Conservation (phyloP, 192 early-diverging fungal genomes). For the Podila minutissima region DNA sequence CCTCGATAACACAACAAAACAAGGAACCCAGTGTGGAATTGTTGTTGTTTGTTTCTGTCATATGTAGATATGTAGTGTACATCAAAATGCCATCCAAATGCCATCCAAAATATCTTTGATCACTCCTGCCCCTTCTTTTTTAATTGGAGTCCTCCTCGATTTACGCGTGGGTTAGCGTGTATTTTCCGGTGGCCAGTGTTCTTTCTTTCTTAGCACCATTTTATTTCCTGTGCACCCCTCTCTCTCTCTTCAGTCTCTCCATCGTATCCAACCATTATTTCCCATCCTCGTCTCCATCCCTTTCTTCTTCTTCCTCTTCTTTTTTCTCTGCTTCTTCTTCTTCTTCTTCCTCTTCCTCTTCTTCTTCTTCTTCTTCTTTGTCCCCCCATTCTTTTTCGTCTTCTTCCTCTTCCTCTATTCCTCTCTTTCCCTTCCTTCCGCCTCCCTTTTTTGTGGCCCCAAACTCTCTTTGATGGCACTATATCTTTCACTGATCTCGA, state of each 20-base stretch:
- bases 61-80: background rate
- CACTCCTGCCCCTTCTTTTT: background rate
- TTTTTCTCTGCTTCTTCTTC: background rate
- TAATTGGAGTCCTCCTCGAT: background rate
- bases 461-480: background rate
- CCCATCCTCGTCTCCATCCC: background rate
- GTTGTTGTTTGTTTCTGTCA: too few species aligned
- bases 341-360: background rate
- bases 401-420: constrained; percentile 3
- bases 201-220: too few species aligned
- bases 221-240: too few species aligned
- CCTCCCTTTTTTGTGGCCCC: too few species aligned
- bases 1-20: too few species aligned
- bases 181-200: too few species aligned
- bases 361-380: constrained; percentile 6
- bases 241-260: too few species aligned
- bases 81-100: background rate
- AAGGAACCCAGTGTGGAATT: too few species aligned
- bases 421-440: background rate
- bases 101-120: background rate
- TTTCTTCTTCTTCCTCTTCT: background rate
- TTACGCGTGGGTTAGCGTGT: background rate
- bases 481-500: background rate
- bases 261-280: too few species aligned
- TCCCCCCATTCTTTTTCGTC: background rate